Evolutionary conservation across 495 filamentous ascomycete genomes (phyloP), one percentile per base, ranked within the genome.

Genomic region (Gamarada debralockiae): DNA sequence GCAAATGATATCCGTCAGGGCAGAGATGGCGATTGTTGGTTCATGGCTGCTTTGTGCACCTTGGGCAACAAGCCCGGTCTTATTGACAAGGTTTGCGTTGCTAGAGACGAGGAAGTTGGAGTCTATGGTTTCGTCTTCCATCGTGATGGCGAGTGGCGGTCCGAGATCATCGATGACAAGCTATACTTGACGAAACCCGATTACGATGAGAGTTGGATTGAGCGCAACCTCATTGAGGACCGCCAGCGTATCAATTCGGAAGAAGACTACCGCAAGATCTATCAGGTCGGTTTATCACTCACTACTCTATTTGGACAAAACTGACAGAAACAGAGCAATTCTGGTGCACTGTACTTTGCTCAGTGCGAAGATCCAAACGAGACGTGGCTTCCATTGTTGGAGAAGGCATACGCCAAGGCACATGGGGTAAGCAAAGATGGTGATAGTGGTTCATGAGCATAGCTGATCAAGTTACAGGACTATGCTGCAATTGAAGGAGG

Each of bases 71-170:
- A 92, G 69, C 71, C 80, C 27, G 84, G 80, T 0, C 69, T 96
- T 54, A 87, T 96, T 48, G 81, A 91, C 60, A 80, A 77, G 42
- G 76, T 96, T 12, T 97, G 92, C 62, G 89, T 96, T n/a, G 84
- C 80, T 17, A 73, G 79, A 14, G 80, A 96, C 63, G 83, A 92
- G 63, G 72, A 77, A 40, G 82, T 95, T 23, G 92, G 92, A 4
- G 90, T 96, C 15, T 96, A 97, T 61, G 92, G 92, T 0, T 96
- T 96, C 63, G 91, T 96, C 9, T 96, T 97, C 65, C 80, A 90
- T 70, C 80, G 92, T 59, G 92, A 96, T 62, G 90, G 90, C 25
- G 90, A 92, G 62, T 97, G 92, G 92, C 82, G 86, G 49, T 90
- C 88, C 37, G 88, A 86, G 56, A 87, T 96, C 48, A 86, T 96